Evolutionary conservation across 2,329 filamentous ascomycete genomes (phyloP), one percentile per base, ranked within the genome.

Genomic region (Talaromyces sp.): DNA sequence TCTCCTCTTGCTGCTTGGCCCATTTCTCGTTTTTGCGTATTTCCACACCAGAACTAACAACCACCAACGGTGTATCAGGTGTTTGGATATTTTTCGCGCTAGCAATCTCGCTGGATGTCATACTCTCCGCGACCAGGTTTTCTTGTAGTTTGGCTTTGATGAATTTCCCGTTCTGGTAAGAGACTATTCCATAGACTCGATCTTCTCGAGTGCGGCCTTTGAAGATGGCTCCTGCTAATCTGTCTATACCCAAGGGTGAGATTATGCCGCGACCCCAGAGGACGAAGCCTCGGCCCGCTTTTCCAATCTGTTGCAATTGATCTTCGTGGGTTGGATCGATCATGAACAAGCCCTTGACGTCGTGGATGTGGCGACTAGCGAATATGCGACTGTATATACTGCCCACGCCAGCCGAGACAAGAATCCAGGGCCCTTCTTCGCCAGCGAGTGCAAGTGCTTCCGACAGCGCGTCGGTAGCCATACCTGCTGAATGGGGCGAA

Each of bases 71-170:
- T 15, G 90, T 91, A 65, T 91, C 83, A n/a, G 83, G 83, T 65
- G 85, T 84, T 78, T 67, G 65, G 62, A 98, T 95, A 56, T 89
- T 88, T 25, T 90, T 84, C 65, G 92, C 92, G 66, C 89, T 91
- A 53, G 85, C 82, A 19, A 96, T 88, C 73, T 99, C 95, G 38
- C 91, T 91, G 76, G 89, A 90, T 15, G 92, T 92, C 70, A 98
- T 87, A 0, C 91, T 92, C 69, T 89, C 86, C 0, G 93, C 93
- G 36, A 97, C 92, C 0, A 98, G 83, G 69, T 90, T 94, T 80
- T 99, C 95, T 78, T 99, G 95, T 64, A 99, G 83, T 78, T 93
- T 91, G 4, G 93, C 91, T 76, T 96, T 97, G 77, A 97, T 89
- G 75, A 87, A 89, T 76, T 93, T 96, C 67, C 91, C 91, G 27